Evolutionary conservation across 2,329 filamentous ascomycete genomes (phyloP), one percentile per base, ranked within the genome.

Genomic region (Calonectria fujianensis): DNA sequence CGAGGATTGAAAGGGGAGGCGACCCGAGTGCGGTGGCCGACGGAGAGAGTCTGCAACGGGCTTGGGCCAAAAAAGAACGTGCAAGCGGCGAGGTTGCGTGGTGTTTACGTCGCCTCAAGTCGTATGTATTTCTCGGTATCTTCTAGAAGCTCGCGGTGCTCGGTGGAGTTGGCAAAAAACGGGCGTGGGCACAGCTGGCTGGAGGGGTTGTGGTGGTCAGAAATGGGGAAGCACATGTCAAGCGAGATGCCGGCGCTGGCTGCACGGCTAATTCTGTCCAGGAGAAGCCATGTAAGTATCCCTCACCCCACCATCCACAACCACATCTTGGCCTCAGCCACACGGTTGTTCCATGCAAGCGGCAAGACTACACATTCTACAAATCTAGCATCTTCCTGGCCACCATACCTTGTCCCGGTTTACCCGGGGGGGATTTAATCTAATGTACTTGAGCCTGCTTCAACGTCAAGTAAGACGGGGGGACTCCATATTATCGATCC

Each of bases 81-180:
- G 52, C 24, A 65, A 65, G 29, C n/a, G 10, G 20, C 64, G 74
- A 57, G 41, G 70, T 64, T 57, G 50, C 50, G 48, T 69, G 59
- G 51, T 69, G 41, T 63, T 51, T 63, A 57, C 52, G 52, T 57
- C 69, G 59, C 51, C 69, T 50, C 37, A 27, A 48, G n/a, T 41
- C 18, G n/a, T 59, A 32, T 18, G 41, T 11, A 54, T 74, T 73
- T 77, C 70, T 75, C 72, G 41, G 78, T 66, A 77, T 78, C 64
- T 81, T 81, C 79, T 79, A 79, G 79, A 81, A 81, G 79, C 76
- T 79, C 68, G 27, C 59, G 65, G 68, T 54, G 18, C 66, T 74
- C 79, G 75, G 77, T 77, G 78, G 77, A 78, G 76, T 76, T 76
- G 37, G 37, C 37, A 72, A 74, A 72, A 72, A 72, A 51, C 50